Evolutionary conservation across 1,284 basidiomycete species (phyloP).

Genomic region (Marasmius oreades): DNA sequence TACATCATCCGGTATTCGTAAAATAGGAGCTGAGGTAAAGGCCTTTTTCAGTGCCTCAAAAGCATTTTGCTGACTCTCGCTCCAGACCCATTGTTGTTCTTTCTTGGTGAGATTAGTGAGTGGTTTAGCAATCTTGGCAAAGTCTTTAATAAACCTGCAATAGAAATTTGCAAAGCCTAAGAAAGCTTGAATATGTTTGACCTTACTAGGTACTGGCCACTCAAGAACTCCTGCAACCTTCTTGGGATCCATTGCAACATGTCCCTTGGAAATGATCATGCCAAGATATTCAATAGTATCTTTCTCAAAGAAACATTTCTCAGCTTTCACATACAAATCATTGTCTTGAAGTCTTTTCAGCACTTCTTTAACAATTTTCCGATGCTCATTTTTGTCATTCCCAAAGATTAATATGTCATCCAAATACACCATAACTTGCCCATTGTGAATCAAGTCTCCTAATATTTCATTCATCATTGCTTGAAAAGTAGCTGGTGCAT

Average conservation of each 20-base stretch:
- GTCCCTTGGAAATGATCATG: conserved; percentile 23
- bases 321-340: conserved; percentile 21
- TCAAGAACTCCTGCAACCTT: conserved; percentile 26
- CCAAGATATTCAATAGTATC: conserved; percentile 30
- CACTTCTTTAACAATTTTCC: conserved; percentile 22
- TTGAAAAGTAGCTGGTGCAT: too few species aligned
- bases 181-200: conserved; percentile 28
- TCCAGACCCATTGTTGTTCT: conserved; percentile 9
- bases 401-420: conserved; percentile 19
- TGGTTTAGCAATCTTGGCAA: conserved; percentile 23
- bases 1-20: too few species aligned
- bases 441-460: conserved; percentile 16
- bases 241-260: conserved; percentile 26
- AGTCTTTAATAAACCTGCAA: conserved; percentile 29
- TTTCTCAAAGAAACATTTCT: conserved; percentile 28
- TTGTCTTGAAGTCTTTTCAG: conserved; percentile 22
- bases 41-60: too few species aligned
- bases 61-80: too few species aligned
- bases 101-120: conserved; percentile 20
- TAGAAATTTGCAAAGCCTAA: conserved; percentile 36
- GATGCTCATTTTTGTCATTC: conserved; percentile 12
- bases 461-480: conserved; percentile 13
- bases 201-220: conserved; percentile 27
- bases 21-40: too few species aligned
- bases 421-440: conserved; percentile 16